Evolutionary conservation across 73 alveolate species (phyloP).

Genomic region (Paramecium biaurelia): DNA sequence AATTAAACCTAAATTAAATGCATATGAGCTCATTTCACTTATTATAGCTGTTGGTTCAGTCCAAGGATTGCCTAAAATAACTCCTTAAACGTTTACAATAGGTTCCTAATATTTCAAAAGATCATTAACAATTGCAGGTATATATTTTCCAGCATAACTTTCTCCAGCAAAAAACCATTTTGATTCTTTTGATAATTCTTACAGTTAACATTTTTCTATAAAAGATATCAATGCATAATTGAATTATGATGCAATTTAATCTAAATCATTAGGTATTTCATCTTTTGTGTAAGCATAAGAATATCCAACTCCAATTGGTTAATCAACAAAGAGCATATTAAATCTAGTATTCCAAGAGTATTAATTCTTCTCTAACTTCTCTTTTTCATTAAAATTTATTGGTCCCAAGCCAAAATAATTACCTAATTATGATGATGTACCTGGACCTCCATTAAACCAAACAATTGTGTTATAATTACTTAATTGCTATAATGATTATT

Average conservation of each 20-base stretch:
- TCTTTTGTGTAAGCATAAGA: background rate
- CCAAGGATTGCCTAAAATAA: constrained; percentile 1
- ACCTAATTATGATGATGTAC: constrained; percentile 60
- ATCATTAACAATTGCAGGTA: constrained; percentile 74
- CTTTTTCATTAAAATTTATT: background rate
- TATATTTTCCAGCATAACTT: constrained; percentile 92
- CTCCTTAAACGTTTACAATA: background rate
- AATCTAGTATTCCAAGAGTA: background rate
- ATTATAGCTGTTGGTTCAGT: background rate
- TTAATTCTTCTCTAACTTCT: background rate
- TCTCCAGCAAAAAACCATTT: constrained; percentile 88
- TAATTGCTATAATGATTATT: background rate
- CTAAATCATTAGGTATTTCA: background rate
- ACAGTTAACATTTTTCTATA: background rate
- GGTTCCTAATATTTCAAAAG: background rate
- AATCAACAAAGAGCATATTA: constrained; percentile 33
- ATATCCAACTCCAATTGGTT: constrained; percentile 20
- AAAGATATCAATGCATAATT: background rate
- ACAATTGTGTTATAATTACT: background rate
- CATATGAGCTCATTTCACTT: background rate
- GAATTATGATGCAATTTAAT: background rate
- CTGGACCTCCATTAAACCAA: constrained; percentile 69
- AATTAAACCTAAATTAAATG: background rate
- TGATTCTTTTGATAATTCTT: background rate
- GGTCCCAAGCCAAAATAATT: constrained; percentile 60